Evolutionary conservation across 805 yeast species (phyloP).

Genomic region (Wickerhamiella australiensis): DNA sequence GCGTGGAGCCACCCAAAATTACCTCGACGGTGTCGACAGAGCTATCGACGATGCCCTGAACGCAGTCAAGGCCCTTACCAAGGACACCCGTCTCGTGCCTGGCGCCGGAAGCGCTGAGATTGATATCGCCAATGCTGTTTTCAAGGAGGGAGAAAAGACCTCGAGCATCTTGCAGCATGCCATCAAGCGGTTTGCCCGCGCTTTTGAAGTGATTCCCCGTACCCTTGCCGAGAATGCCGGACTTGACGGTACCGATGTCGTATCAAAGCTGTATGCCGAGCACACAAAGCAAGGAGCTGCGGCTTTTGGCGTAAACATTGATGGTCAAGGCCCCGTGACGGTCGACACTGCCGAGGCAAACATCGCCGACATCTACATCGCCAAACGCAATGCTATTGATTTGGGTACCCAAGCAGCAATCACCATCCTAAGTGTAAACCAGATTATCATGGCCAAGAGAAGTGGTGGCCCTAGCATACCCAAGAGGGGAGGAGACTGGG

Average conservation of each 20-base stretch:
- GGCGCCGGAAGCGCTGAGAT: slow-evolving; percentile 97
- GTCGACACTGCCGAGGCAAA: slow-evolving; percentile 57
- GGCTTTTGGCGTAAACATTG: slow-evolving; percentile 60
- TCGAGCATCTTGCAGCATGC: slow-evolving; percentile 90
- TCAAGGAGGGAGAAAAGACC: slow-evolving; percentile 81
- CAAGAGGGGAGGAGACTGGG: slow-evolving; percentile 37
- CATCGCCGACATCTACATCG: slow-evolving; percentile 65
- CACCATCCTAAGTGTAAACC: slow-evolving; percentile 85
- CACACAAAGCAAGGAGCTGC: slow-evolving; percentile 43
- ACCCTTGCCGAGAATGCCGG: slow-evolving; percentile 92
- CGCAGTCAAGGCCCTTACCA: slow-evolving; percentile 77
- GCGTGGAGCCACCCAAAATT: slow-evolving; percentile 93
- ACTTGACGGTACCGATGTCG: slow-evolving; percentile 74
- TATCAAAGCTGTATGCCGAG: slow-evolving; percentile 80
- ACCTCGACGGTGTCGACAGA: slow-evolving; percentile 87
- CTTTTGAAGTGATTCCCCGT: slow-evolving; percentile 89
- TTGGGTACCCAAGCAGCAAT: slow-evolving; percentile 93
- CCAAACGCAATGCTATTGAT: slow-evolving; percentile 77
- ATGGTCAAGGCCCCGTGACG: slow-evolving; percentile 42
- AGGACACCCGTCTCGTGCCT: slow-evolving; percentile 69
- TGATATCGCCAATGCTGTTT: slow-evolving; percentile 67
- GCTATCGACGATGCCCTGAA: slow-evolving; percentile 96
- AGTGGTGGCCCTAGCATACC: slow-evolving; percentile 97
- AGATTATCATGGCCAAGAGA: slow-evolving; percentile 96
- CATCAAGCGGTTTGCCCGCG: slow-evolving; percentile 84